Percentiles rank a stretch among this genome's conserved stretches.
Conservation (phyloP, 2,329 filamentous ascomycete species). For the Aspergillus oerlinghausenensis region DNA sequence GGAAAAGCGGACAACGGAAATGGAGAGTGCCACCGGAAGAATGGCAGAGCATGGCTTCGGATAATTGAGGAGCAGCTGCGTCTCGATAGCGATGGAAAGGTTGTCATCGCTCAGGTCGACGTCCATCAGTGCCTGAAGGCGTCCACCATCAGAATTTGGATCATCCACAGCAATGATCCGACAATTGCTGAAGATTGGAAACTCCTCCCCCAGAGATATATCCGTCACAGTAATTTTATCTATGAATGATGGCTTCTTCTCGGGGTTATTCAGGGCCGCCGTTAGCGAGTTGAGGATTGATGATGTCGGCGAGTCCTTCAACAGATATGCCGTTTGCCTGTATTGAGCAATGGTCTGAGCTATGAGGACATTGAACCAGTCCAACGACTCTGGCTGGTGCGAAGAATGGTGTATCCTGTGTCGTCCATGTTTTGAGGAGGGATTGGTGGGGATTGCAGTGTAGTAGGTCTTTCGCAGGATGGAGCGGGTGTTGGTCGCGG, state of each 20-base stretch:
- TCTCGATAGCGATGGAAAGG: slow-evolving; percentile 91
- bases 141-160: slow-evolving; percentile 58
- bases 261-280: slow-evolving; percentile 78
- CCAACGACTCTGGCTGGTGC: slow-evolving; percentile 91
- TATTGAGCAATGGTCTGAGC: slow-evolving; percentile 97
- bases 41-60: slow-evolving; percentile 85
- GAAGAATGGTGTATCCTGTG: slow-evolving; percentile 54
- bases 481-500: slow-evolving; percentile 74
- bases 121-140: slow-evolving; percentile 92
- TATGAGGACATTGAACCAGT: slow-evolving; percentile 98
- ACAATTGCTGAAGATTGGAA: slow-evolving; percentile 98
- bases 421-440: slow-evolving; percentile 38
- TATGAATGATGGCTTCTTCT: slow-evolving; percentile 83
- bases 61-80: slow-evolving; percentile 89
- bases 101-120: slow-evolving; percentile 89
- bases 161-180: slow-evolving; percentile 78
- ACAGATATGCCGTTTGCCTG: slow-evolving; percentile 82
- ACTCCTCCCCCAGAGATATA: slow-evolving; percentile 90
- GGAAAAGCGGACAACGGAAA: slow-evolving; percentile 89
- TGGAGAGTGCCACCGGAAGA: slow-evolving; percentile 83
- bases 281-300: slow-evolving; percentile 76
- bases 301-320: slow-evolving; percentile 57
- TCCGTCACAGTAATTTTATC: slow-evolving; percentile 93
- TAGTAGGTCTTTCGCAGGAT: slow-evolving; percentile 98
- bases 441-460: slow-evolving; percentile 52